Evolutionary conservation across 1,284 basidiomycete species (phyloP).

Genomic region (Sparassis latifolia): DNA sequence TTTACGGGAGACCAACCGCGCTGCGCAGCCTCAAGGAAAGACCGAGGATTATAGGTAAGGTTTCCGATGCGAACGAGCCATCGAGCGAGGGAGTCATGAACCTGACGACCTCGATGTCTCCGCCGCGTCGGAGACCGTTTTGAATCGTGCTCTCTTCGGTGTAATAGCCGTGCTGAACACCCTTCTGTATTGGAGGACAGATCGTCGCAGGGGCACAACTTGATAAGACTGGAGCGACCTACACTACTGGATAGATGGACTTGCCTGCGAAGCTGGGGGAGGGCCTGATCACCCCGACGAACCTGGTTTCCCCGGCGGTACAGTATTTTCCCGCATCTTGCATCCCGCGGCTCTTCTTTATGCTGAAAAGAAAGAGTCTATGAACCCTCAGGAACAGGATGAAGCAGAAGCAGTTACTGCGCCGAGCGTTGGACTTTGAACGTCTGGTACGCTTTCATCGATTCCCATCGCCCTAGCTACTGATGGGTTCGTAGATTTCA

Average conservation of each 20-base stretch:
- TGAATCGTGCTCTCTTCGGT: neutral
- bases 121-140: neutral
- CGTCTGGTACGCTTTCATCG: neutral
- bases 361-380: too few species aligned
- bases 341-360: too few species aligned
- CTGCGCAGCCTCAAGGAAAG: neutral
- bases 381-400: too few species aligned
- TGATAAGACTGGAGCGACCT: neutral
- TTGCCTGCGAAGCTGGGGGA: slow-evolving; percentile 4
- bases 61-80: slow-evolving; percentile 1
- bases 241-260: too few species aligned
- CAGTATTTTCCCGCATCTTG: neutral
- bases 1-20: neutral
- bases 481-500: too few species aligned
- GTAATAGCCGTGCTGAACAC: neutral
- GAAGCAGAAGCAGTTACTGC: too few species aligned
- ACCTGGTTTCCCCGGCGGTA: neutral
- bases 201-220: too few species aligned
- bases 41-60: slow-evolving; percentile 3
- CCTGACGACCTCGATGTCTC: slow-evolving; percentile 5
- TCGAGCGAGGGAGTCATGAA: slow-evolving; percentile 6
- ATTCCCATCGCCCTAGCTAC: too few species aligned
- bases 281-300: slow-evolving; percentile 6
- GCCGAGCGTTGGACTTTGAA: neutral
- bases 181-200: neutral